phyloP scores from a whole-genome alignment of 768 basidiomycete species.

The Lentinula raphanica region DNA sequence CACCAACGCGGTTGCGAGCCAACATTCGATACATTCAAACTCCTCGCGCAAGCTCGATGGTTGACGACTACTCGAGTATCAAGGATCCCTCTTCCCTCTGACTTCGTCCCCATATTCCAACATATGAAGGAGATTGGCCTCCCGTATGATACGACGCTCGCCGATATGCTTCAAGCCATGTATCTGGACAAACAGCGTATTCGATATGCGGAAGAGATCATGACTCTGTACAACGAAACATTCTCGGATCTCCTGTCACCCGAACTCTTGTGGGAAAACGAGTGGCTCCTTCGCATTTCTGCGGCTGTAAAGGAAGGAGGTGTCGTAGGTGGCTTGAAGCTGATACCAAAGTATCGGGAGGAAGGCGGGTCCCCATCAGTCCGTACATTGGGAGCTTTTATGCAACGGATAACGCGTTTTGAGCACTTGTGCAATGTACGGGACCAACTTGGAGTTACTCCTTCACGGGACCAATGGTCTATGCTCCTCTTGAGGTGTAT shows the following conservation, averaged over 20 bases:
- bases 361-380: conserved; percentile 25
- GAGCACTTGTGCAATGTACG: conserved; percentile 1
- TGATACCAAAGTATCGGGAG: conserved; percentile 27
- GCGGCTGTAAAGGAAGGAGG: conserved; percentile 1
- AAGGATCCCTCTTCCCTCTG: conserved; percentile 23
- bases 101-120: conserved; percentile 37
- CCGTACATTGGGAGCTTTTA: not conserved
- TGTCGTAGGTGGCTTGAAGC: conserved; percentile 5
- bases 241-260: conserved; percentile 17
- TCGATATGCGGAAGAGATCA: conserved; percentile 32
- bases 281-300: conserved; percentile 4
- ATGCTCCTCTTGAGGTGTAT: conserved; percentile 45
- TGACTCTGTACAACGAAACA: conserved; percentile 28
- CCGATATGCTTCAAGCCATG: conserved; percentile 33
- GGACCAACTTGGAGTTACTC: conserved; percentile 29
- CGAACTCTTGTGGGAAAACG: conserved; percentile 11
- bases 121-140: conserved; percentile 42
- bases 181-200: conserved; percentile 36
- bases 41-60: conserved; percentile 43
- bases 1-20: conserved; percentile 35
- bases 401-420: not conserved
- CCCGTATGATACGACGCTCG: conserved; percentile 37
- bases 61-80: conserved; percentile 22
- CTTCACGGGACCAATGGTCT: conserved; percentile 46
- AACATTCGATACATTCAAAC: conserved; percentile 40